Evolutionary conservation across 306 rosid species (phyloP).

Genomic region (Alnus rubra): DNA sequence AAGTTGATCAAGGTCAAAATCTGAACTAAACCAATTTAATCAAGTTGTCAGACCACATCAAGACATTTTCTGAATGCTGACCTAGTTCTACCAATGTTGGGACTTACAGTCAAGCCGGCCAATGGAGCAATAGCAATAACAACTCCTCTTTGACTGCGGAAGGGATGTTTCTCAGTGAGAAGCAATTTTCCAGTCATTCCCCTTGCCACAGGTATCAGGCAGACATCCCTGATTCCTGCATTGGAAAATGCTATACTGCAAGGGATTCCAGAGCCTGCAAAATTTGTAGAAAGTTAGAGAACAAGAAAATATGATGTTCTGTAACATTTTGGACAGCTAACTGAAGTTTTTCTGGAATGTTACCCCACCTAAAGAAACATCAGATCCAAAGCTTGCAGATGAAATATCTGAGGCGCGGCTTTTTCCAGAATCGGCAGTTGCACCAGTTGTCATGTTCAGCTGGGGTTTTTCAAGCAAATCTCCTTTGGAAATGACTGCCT

Average conservation of each 20-base stretch:
- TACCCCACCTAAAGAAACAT: slow-evolving; percentile 73
- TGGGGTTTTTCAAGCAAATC: slow-evolving; percentile 47
- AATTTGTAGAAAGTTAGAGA: slow-evolving; percentile 17
- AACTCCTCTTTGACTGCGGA: slow-evolving; percentile 76
- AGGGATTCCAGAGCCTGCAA: slow-evolving; percentile 67
- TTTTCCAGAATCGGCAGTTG: slow-evolving; percentile 43
- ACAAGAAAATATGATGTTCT: slow-evolving; percentile 4
- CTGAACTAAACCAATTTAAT: not conserved
- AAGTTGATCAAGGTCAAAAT: not conserved
- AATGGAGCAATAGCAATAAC: slow-evolving; percentile 83
- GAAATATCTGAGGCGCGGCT: slow-evolving; percentile 48
- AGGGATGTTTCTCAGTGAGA: slow-evolving; percentile 84
- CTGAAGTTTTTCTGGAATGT: slow-evolving; percentile 4
- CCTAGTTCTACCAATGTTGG: slow-evolving; percentile 5
- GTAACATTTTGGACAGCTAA: not conserved
- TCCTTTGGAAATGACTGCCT: slow-evolving; percentile 49
- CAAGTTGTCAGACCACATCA: slow-evolving; percentile 11
- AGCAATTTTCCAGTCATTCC: slow-evolving; percentile 62
- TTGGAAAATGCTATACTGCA: slow-evolving; percentile 81
- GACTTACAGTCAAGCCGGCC: slow-evolving; percentile 75
- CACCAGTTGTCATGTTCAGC: slow-evolving; percentile 32
- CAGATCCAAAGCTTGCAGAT: slow-evolving; percentile 80
- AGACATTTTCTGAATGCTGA: slow-evolving; percentile 11
- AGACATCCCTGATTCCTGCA: slow-evolving; percentile 74
- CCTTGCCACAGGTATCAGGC: slow-evolving; percentile 51